A percentile compares a stretch with the other conserved stretches of the same genome.
phyloP scores from a whole-genome alignment of 73 alveolate genomes.

The Paramecium tetraurelia region DNA sequence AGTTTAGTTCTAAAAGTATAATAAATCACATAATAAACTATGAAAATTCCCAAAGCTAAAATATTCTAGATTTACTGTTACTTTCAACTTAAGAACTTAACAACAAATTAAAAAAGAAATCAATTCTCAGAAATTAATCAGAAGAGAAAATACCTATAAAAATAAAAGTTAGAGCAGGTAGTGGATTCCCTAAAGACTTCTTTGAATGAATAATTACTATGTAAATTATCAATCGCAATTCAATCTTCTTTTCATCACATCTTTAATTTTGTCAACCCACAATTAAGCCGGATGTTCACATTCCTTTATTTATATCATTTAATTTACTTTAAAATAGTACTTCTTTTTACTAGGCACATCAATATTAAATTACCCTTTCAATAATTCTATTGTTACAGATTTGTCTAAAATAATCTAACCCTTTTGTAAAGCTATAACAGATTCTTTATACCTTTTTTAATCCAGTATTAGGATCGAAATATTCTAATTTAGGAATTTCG shows the following conservation, averaged over 20 bases:
- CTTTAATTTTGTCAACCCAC: slow-evolving; percentile 19
- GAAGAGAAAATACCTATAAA: not conserved
- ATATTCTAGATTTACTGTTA: not conserved
- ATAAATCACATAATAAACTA: too few species aligned
- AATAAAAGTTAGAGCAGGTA: not conserved
- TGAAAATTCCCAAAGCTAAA: not conserved
- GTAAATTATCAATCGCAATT: not conserved
- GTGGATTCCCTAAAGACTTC: not conserved
- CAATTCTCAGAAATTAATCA: not conserved
- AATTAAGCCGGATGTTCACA: slow-evolving; percentile 14
- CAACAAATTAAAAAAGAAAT: not conserved
- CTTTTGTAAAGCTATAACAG: not conserved
- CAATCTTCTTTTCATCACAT: not conserved
- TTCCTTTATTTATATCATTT: not conserved
- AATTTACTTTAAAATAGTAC: not conserved
- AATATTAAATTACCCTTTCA: not conserved
- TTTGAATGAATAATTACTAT: not conserved
- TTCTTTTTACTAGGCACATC: not conserved
- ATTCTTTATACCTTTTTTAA: not conserved
- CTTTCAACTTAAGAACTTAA: not conserved
- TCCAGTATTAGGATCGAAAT: slow-evolving; percentile 25
- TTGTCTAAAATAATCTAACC: not conserved
- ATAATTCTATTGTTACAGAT: not conserved
- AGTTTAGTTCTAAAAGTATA: not conserved
- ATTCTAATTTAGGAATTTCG: not conserved